phyloP scores from a whole-genome alignment of 1,139 yeast genomes.

The Komagataea norvegica region DNA sequence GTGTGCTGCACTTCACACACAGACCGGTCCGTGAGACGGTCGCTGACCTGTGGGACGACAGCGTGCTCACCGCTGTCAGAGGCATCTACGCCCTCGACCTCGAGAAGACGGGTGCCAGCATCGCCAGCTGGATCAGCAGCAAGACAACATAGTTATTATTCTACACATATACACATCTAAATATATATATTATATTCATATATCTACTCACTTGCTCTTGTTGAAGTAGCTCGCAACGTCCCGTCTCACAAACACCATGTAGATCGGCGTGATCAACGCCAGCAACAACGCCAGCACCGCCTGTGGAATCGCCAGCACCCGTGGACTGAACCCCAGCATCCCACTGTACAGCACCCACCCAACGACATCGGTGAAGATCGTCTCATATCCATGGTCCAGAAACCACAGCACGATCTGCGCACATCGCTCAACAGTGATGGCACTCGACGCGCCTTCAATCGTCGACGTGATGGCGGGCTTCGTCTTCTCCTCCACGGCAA shows the following conservation, averaged over 20 bases:
- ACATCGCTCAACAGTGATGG: conserved; percentile 66
- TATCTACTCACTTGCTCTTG: conserved; percentile 20
- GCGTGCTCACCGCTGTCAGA: conserved; percentile 60
- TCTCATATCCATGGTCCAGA: conserved; percentile 63
- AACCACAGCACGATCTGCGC: conserved; percentile 54
- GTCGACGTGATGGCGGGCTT: conserved; percentile 79
- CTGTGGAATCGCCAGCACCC: conserved; percentile 17
- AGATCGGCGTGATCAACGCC: conserved; percentile 59
- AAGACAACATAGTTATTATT: neutral
- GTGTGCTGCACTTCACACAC: conserved; percentile 37
- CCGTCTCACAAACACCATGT: conserved; percentile 47
- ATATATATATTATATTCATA: neutral
- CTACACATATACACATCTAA: conserved; percentile 1
- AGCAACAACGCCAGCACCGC: conserved; percentile 40
- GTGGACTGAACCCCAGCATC: conserved; percentile 51
- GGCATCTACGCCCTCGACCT: conserved; percentile 58
- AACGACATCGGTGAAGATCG: conserved; percentile 74
- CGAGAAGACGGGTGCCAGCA: conserved; percentile 38
- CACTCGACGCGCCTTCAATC: conserved; percentile 80
- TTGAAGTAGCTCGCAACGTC: conserved; percentile 51
- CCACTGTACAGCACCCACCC: conserved; percentile 79
- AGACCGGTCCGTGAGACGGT: conserved; percentile 55
- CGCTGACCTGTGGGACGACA: conserved; percentile 82
- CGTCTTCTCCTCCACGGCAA: conserved; percentile 67
- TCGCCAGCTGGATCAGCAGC: conserved; percentile 32